Percentiles rank a stretch among this genome's conserved stretches.
Conservation (phyloP, 2,329 filamentous ascomycete genomes). For the Talaromyces sp. region DNA sequence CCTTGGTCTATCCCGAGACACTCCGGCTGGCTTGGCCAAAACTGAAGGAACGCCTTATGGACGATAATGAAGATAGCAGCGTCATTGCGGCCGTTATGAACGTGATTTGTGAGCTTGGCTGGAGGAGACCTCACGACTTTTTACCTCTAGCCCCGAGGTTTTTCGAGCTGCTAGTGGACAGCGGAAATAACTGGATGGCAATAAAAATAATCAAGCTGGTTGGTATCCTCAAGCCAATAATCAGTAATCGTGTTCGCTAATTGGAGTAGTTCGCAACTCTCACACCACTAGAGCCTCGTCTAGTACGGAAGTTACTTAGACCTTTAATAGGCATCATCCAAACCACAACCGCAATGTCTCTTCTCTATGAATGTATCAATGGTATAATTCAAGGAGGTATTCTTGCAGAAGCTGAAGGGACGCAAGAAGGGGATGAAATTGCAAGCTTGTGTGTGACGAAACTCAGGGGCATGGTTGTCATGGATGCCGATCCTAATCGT, state of each 20-base stretch:
- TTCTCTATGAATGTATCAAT: slow-evolving; percentile 97
- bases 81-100: slow-evolving; percentile 96
- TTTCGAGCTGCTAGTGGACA: slow-evolving; percentile 87
- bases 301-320: slow-evolving; percentile 86
- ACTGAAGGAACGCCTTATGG: slow-evolving; percentile 90
- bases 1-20: slow-evolving; percentile 94
- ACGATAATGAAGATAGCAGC: slow-evolving; percentile 83
- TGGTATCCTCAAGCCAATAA: slow-evolving; percentile 32
- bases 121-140: slow-evolving; percentile 91
- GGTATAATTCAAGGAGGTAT: slow-evolving; percentile 97
- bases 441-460: slow-evolving; percentile 90
- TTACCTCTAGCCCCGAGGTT: slow-evolving; percentile 84
- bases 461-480: slow-evolving; percentile 86
- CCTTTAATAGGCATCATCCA: slow-evolving; percentile 90
- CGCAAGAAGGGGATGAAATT: slow-evolving; percentile 83
- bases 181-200: slow-evolving; percentile 99
- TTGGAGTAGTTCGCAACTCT: slow-evolving; percentile 78
- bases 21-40: slow-evolving; percentile 92
- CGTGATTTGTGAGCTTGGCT: slow-evolving; percentile 92
- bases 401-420: slow-evolving; percentile 75
- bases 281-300: slow-evolving; percentile 84
- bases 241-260: slow-evolving; percentile 24
- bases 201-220: slow-evolving; percentile 98
- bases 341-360: slow-evolving; percentile 95
- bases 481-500: slow-evolving; percentile 92